Evolutionary conservation across 257 asterid genomes (phyloP), one percentile per base, ranked within the genome.

Genomic region (Perilla frutescens): DNA sequence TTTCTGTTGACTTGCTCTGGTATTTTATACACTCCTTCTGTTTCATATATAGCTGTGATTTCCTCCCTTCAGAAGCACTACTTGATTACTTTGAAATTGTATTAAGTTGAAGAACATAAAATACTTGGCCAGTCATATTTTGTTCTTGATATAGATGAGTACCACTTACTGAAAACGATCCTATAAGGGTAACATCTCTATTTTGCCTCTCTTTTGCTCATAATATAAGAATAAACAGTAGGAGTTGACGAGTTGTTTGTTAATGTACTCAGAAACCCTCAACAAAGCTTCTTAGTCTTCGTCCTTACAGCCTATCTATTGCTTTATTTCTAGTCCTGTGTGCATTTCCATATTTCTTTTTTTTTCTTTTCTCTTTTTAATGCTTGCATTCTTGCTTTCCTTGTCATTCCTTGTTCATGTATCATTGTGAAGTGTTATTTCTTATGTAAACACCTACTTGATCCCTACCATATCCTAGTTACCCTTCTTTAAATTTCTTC

Each of bases 1-100:
- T 93, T 83, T 81, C 79, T 45, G 76, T 88, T 62, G 94, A 93
- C 87, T 55, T 91, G 80, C 88, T 90, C 85, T 90, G 98, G 98
- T 93, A 89, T 45, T 77, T 76, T 48, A 70, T 71, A 62, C 36
- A 37, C 72, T 51, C 60, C 60, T 66, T 71, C 59, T 40, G 12
- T 65, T 73, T 57, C 63, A 47, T 74, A 20, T 55, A 55, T 55
- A 15, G 41, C 40, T 26, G 15, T 14, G 64, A 7, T n/a, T 43
- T n/a, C 31, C 26, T 31, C 43, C 43, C 53, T 31, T 40, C 56
- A 51, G 58, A 76, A 57, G 48, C 61, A 74, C 65, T 44, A 26
- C 15, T 6, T 34, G 53, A 48, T 45, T 39, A 34, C n/a, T 54
- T 49, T 71, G 12, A 49, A 53, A 57, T 72, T 34, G 9, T 68